Evolutionary conservation across 1,284 basidiomycete species (phyloP), one percentile per base, ranked within the genome.

Genomic region (Violaceomyces palustris): DNA sequence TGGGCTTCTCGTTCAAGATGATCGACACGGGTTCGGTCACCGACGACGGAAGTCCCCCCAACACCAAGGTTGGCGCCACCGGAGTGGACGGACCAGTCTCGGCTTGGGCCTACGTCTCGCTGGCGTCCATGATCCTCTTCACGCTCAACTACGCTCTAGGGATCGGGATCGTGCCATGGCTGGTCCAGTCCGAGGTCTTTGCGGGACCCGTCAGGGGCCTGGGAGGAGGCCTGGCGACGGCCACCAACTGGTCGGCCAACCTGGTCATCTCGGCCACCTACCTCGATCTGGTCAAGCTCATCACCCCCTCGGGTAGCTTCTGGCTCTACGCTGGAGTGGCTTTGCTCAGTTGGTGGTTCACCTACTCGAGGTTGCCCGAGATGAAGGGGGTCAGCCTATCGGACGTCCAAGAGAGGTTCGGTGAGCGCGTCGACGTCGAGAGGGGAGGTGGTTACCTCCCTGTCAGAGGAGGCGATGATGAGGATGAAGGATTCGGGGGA

Each of bases 71-170:
- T n/a, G n/a, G n/a, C n/a, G n/a, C n/a, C n/a, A n/a, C n/a, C n/a
- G n/a, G n/a, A n/a, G n/a, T n/a, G n/a, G 12, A 17, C 14, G 14
- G 26, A 8, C 23, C 21, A 9, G n/a, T 17, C 12, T 6, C 18
- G n/a, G 31, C 11, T 11, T 65, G 60, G 63, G 44, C 65, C 3
- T 53, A 58, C 40, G n/a, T 33, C 30, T 55, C 47, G n/a, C 35
- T 65, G 14, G 6, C 43, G 0, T 48, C 39, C 15, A 61, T 66
- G 57, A 45, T 66, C 33, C 25, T 56, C 1, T 55, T 58, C 29
- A 59, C 55, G 17, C 51, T 64, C 17, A 51, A 31, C 39, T 69
- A 67, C 24, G 64, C 67, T 2, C 51, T 69, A 10, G 66, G 66
- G 2, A 33, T 64, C 4, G 66, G 66, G 4, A 64, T 66, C 21